These are phyloP conservation scores for Detonula confervacea DNA, from an alignment of 352 stramenopile species.

Conservation along the genomic window DNA sequence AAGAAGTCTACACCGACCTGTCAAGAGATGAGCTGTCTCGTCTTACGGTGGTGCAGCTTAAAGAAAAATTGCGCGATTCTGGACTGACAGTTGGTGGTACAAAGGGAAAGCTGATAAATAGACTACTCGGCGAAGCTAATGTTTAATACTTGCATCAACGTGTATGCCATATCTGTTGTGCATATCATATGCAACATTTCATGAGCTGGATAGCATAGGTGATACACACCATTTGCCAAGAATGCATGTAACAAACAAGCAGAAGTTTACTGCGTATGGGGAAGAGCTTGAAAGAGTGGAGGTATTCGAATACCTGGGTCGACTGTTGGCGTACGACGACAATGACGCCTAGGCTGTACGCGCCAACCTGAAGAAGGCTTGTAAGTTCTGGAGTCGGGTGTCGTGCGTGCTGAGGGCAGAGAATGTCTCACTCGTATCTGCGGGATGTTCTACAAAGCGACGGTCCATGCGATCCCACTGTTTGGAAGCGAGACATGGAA, in stretches of 20 bases:
- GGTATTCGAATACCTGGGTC: not conserved
- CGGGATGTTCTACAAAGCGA: not conserved
- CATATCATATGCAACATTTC: too few relatives aligned
- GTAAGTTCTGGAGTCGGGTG: not conserved
- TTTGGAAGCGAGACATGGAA: not conserved
- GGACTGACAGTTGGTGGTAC: not conserved
- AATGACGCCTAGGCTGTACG: not conserved
- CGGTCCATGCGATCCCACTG: not conserved
- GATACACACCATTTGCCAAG: too few relatives aligned
- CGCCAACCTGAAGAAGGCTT: not conserved
- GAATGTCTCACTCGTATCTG: not conserved
- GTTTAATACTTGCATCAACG: too few relatives aligned
- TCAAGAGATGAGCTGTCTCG: not conserved
- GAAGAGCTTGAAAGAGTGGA: not conserved
- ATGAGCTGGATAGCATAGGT: too few relatives aligned
- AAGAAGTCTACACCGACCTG: not conserved
- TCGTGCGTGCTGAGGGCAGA: not conserved
- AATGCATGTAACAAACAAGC: too few relatives aligned
- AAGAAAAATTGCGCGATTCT: not conserved
- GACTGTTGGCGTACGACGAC: not conserved
- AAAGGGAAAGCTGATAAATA: slow-evolving; percentile 13
- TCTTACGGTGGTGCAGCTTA: not conserved
- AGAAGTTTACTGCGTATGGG: too few relatives aligned
- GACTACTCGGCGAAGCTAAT: too few relatives aligned
- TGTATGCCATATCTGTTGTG: too few relatives aligned